These are phyloP conservation scores for Cladosporium sp. DNA, from an alignment of 2,329 filamentous ascomycete genomes.

Conservation along the genomic window DNA sequence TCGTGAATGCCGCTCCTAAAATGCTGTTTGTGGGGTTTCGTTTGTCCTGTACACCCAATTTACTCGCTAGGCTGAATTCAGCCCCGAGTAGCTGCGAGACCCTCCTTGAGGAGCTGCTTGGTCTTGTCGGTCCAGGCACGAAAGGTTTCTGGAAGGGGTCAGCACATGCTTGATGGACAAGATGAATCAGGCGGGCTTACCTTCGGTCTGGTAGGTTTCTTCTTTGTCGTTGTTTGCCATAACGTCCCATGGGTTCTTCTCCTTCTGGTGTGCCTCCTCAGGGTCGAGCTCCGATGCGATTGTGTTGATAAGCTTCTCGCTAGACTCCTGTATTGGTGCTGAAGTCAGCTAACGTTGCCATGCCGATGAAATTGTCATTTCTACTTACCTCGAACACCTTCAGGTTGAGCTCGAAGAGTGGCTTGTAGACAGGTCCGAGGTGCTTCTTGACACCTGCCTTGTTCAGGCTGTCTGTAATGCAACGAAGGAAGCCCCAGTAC, in stretches of 20 bases:
- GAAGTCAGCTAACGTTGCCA: not conserved
- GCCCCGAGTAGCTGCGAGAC: not conserved
- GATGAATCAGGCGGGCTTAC: not conserved
- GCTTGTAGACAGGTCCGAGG: conserved; percentile 5
- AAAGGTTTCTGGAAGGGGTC: not conserved
- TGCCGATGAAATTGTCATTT: too few relatives aligned
- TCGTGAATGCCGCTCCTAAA: too few relatives aligned
- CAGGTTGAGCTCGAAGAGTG: not conserved
- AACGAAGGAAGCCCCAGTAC: not conserved
- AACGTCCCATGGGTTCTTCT: not conserved
- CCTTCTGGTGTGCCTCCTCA: not conserved
- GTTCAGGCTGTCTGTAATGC: conserved; percentile 2
- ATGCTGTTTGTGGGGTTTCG: not conserved
- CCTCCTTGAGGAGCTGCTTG: conserved; percentile 5
- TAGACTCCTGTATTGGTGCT: not conserved
- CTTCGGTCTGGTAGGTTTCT: not conserved
- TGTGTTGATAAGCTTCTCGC: not conserved
- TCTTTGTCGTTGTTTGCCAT: not conserved
- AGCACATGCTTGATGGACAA: not conserved
- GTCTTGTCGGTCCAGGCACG: conserved; percentile 1
- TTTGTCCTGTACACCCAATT: conserved; percentile 1
- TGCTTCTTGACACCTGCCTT: conserved; percentile 3
- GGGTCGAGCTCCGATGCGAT: not conserved
- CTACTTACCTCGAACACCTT: not conserved
- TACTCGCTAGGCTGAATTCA: not conserved